Evolutionary conservation across 2,329 filamentous ascomycete species (phyloP), one percentile per base, ranked within the genome.

Genomic region (Dactylonectria macrodidyma): DNA sequence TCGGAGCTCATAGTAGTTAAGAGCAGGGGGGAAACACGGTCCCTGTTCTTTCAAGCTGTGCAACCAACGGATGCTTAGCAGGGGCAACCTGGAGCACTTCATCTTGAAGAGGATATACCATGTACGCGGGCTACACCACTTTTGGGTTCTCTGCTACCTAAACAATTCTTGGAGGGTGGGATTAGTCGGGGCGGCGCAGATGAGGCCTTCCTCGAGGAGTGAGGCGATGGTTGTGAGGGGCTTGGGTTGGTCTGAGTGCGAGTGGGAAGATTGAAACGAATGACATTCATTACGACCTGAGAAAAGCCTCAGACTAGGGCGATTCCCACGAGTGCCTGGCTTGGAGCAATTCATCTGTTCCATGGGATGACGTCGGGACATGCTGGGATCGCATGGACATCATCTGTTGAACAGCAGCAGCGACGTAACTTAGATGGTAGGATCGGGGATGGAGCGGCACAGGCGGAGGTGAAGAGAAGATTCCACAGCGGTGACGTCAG

Each of bases 401-500:
- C 9, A 41, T 51, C n/a, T 47, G 26, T 10, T 47, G 56, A 47
- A 34, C 12, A 26, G 26, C 26, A n/a, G 34, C 16, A 26, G n/a
- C n/a, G 50, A 36, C 30, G 10, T n/a, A 30, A 54, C 5, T 1
- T n/a, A 24, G 30, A 34, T 9, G 9, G 41, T 7, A 33, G 19
- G 46, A 47, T 58, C 14, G n/a, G 12, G 30, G 48, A 46, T 34
- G 44, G n/a, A 47, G 41, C 33, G 58, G 22, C 34, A 26, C n/a
- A 38, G 24, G 58, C 9, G 34, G 34, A 52, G 38, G 34, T 55
- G 33, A 41, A 19, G 22, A 44, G 19, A 19, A 54, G 30, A 51
- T 52, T 58, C 46, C 63, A 22, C 24, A 38, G 33, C 36, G 41
- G 64, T 66, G 64, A 66, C 64, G 64, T 66, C 64, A 66, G 54